Evolutionary conservation across 108 stramenopile species (phyloP), one percentile per base, ranked within the genome.

Genomic region (Fistulifera pelliculosa): DNA sequence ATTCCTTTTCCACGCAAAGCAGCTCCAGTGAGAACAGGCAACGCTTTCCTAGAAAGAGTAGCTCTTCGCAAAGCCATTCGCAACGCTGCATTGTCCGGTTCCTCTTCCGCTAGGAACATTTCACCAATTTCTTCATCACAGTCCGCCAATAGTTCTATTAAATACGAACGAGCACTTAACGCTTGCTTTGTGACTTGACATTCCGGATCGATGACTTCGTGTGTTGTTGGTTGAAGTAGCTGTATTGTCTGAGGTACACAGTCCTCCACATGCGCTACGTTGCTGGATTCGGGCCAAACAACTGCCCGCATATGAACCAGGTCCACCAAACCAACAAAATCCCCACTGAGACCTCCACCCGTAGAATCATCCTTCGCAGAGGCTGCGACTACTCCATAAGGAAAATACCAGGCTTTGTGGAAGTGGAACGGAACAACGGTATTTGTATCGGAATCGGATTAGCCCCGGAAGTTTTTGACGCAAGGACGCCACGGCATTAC

Each of bases 281-380:
- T 62, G 26, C 50, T 54, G 12, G n/a, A 40, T 42, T 80, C 69
- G 44, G 90, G 90, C 82, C 94, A 97, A 24, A 96, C 56, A 43
- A 97, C 64, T 5, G 87, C 90, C 55, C 92, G 70, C 94, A 96
- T 94, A 38, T 91, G 77, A 5, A 99, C 69, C 21, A 98, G 42
- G 75, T 99, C 98, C 0, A 98, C 66, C 18, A 97, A 70, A 0
- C 98, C 98, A 16, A 77, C 52, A 65, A 97, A 99, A 24, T 80
- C 85, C 17, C 77, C 81, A 19, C 56, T 58, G 3, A 57, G 39
- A 49, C 66, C 40, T 38, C 28, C 52, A 24, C 64, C 47, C 13
- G 60, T 49, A 7, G 58, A 23, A 3, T 22, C 44, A 31, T 61
- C 63, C n/a, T 66, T 47, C 17, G 27, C 40, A 16, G 42, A 51